A percentile compares a stretch with the other conserved stretches of the same genome.
phyloP scores from a whole-genome alignment of 148 eudicot species.

The Chenopodium album region DNA sequence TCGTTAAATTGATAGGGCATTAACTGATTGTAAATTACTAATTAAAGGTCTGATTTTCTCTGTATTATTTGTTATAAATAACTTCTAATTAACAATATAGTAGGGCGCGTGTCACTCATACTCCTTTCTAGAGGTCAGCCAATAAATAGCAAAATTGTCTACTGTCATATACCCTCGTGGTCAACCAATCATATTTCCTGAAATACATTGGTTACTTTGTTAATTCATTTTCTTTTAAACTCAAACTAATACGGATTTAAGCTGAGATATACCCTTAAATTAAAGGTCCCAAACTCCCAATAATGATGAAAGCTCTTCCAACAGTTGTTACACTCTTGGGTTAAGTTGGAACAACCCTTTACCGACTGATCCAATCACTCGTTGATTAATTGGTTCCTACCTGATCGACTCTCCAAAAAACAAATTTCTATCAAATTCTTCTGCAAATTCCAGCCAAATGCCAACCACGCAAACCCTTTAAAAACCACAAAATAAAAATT shows the following conservation, averaged over 20 bases:
- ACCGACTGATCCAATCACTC: not conserved
- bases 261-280: too few species aligned
- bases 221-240: too few species aligned
- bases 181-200: not conserved
- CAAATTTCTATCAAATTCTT: not conserved
- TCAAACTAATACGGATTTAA: not conserved
- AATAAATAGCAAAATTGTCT: too few species aligned
- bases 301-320: not conserved
- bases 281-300: too few species aligned
- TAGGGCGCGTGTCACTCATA: too few species aligned
- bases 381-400: not conserved
- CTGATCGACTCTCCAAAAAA: not conserved
- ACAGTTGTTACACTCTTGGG: too few species aligned
- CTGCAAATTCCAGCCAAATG: constrained; percentile 31
- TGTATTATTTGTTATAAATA: too few species aligned
- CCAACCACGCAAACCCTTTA: constrained; percentile 22
- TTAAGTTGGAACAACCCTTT: not conserved
- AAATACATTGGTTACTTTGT: not conserved
- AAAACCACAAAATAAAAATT: not conserved
- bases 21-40: too few species aligned
- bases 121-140: too few species aligned
- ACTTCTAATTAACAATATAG: too few species aligned
- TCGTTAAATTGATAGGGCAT: too few species aligned
- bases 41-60: too few species aligned
- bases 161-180: not conserved